phyloP scores from a whole-genome alignment of 768 basidiomycete genomes.

The Tulasnella sp. region DNA sequence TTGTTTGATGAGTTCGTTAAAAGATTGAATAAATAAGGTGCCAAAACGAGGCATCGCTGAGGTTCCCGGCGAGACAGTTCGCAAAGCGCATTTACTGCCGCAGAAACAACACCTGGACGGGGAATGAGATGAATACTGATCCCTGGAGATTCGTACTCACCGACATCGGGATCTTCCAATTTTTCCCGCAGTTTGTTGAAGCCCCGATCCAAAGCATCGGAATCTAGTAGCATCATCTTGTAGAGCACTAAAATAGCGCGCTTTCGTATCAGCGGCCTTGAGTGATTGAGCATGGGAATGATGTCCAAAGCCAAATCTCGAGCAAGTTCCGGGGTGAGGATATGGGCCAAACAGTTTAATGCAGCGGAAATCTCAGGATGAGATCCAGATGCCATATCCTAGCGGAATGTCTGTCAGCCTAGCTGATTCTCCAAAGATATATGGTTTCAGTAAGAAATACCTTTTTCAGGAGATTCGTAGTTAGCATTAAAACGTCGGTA shows the following conservation, averaged over 20 bases:
- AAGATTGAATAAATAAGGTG: slow-evolving; percentile 89
- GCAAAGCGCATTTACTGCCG: slow-evolving; percentile 90
- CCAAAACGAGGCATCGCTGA: slow-evolving; percentile 73
- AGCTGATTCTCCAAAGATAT: neutral
- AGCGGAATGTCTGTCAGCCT: slow-evolving; percentile 19
- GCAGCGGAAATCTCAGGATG: slow-evolving; percentile 72
- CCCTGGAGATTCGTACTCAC: slow-evolving; percentile 38
- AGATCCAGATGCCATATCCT: slow-evolving; percentile 72
- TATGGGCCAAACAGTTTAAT: slow-evolving; percentile 76
- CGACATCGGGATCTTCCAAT: slow-evolving; percentile 70
- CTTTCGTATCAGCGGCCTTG: slow-evolving; percentile 81
- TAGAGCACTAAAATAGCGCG: slow-evolving; percentile 82
- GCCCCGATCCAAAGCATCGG: slow-evolving; percentile 64
- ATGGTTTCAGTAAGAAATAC: slow-evolving; percentile 40
- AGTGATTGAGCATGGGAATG: slow-evolving; percentile 82
- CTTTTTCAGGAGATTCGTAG: slow-evolving; percentile 94
- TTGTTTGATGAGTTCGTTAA: slow-evolving; percentile 94
- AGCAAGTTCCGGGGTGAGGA: slow-evolving; percentile 83
- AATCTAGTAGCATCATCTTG: slow-evolving; percentile 75
- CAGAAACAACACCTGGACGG: slow-evolving; percentile 76
- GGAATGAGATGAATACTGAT: slow-evolving; percentile 5
- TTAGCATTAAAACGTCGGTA: slow-evolving; percentile 95
- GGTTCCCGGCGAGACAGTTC: slow-evolving; percentile 83
- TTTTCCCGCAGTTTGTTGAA: slow-evolving; percentile 71
- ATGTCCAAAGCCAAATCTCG: slow-evolving; percentile 85